Percentiles rank a stretch among this genome's conserved stretches.
These are phyloP conservation scores for Coffea eugenioides DNA, from an alignment of 257 asterid species.

Conservation along the genomic window DNA sequence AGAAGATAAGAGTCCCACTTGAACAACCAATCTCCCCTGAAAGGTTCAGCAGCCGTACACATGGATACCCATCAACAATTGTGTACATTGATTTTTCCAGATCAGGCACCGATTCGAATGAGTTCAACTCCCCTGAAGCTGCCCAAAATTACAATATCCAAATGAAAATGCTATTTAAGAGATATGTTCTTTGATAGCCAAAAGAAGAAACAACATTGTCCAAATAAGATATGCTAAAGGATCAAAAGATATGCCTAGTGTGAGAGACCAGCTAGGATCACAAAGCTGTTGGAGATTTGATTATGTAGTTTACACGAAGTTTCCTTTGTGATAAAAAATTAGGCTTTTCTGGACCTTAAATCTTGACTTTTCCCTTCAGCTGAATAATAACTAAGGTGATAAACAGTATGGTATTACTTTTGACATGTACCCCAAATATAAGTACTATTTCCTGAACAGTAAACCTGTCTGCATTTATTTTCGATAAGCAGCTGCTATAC, in stretches of 20 bases:
- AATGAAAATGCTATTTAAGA: constrained; percentile 8
- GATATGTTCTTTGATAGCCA: background rate
- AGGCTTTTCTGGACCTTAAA: background rate
- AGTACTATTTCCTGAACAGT: background rate
- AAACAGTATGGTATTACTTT: background rate
- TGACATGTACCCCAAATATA: background rate
- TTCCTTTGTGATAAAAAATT: no score
- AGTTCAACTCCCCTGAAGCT: constrained; percentile 53
- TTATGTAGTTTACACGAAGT: background rate
- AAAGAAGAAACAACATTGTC: constrained; percentile 4
- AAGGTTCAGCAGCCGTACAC: constrained; percentile 91
- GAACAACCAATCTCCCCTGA: constrained; percentile 99
- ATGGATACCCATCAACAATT: constrained; percentile 80
- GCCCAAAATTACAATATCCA: constrained; percentile 24
- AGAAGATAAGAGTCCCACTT: constrained; percentile 49
- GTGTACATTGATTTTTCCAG: constrained; percentile 91
- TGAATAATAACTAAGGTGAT: background rate
- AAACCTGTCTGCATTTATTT: background rate
- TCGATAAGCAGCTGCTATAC: background rate
- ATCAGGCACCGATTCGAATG: constrained; percentile 93
- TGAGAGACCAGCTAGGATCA: background rate
- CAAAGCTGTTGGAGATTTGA: background rate
- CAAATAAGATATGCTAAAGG: background rate
- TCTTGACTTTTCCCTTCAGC: background rate
- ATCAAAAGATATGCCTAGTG: background rate